Base-by-base conservation (phyloP, 2,329 filamentous ascomycete species). In the Zasmidium citrigriseum region DNA sequence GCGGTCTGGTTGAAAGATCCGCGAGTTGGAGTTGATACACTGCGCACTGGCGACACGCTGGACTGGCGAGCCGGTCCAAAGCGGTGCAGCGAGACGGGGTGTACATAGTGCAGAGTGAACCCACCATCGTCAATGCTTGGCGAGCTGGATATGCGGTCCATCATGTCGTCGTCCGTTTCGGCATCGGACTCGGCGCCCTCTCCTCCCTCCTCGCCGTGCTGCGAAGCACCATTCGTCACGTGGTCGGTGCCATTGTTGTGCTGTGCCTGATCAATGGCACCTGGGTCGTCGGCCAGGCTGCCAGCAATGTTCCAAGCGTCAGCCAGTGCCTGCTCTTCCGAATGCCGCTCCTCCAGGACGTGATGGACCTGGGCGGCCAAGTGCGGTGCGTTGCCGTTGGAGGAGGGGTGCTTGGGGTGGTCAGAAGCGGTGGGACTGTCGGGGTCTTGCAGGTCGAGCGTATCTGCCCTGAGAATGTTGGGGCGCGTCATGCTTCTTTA, bases 41-140 rank as follows among this genome's bases (percentile, higher is more conserved):
- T 54, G 66, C 71, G 69, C 64, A 70, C 52, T 61, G 72, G 73
- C 64, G 74, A 74, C 68, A 78, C 63, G 64, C 77, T 81, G 65
- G 75, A 73, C 59, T 67, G 70, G 63, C 78, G 75, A 55, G 64
- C 62, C 63, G 77, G 76, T 77, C 78, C 80, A 51, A 34, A 29
- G 49, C 51, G 38, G 44, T 54, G 47, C 54, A 46, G 54, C 51
- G 52, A 44, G 23, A 56, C 34, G 44, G 64, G 49, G 44, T 56
- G 54, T 48, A 63, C 63, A 64, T 61, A 66, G 38, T 49, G 71
- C 66, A 74, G 70, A 77, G 76, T 77, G 79, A 81, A 95, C 92
- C 84, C 87, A 99, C 93, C 93, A 89, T 98, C 93, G 82, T 96
- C 92, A 77, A 99, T 99, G 69, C 93, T 98, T 73, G 95, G 95